Evolutionary conservation across 2,329 filamentous ascomycete genomes (phyloP).

Genomic region (Eutypella sp.): DNA sequence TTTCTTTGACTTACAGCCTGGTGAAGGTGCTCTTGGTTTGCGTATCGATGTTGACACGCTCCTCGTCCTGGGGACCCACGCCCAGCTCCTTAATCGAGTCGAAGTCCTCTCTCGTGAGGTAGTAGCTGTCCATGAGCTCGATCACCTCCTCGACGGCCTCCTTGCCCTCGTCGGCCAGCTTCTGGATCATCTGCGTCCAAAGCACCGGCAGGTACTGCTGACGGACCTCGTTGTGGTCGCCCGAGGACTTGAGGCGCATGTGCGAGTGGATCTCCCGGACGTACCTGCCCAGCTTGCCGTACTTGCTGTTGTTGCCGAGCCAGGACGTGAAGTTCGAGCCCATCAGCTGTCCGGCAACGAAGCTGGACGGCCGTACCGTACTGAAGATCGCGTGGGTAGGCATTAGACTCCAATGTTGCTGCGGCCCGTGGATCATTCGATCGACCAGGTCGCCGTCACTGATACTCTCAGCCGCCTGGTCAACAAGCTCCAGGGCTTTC

Average conservation of each 20-base stretch:
- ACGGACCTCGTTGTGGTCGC: constrained; percentile 86
- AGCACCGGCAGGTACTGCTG: constrained; percentile 90
- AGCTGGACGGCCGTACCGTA: constrained; percentile 87
- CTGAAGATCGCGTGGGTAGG: constrained; percentile 93
- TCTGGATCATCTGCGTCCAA: constrained; percentile 74
- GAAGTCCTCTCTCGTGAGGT: constrained; percentile 88
- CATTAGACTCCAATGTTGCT: constrained; percentile 99
- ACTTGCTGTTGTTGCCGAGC: constrained; percentile 93
- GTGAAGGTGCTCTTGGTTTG: constrained; percentile 90
- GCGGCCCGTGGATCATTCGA: constrained; percentile 95
- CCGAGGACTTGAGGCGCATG: constrained; percentile 87
- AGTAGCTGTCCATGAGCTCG: constrained; percentile 95
- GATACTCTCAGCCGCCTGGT: constrained; percentile 89
- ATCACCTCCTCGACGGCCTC: constrained; percentile 80
- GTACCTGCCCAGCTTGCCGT: constrained; percentile 69
- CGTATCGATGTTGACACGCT: constrained; percentile 69
- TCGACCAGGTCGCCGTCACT: constrained; percentile 96
- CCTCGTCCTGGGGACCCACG: constrained; percentile 76
- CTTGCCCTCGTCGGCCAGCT: constrained; percentile 72
- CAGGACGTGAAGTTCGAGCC: constrained; percentile 79
- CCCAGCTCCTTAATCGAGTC: constrained; percentile 90
- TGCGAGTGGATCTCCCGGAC: constrained; percentile 95
- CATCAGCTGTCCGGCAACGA: constrained; percentile 71
- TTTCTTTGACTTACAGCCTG: constrained; percentile 60
- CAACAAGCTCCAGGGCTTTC: constrained; percentile 80